phyloP scores from a whole-genome alignment of 2,329 filamentous ascomycete species.

The Ophiognomonia clavigignenti-juglandacearum region DNA sequence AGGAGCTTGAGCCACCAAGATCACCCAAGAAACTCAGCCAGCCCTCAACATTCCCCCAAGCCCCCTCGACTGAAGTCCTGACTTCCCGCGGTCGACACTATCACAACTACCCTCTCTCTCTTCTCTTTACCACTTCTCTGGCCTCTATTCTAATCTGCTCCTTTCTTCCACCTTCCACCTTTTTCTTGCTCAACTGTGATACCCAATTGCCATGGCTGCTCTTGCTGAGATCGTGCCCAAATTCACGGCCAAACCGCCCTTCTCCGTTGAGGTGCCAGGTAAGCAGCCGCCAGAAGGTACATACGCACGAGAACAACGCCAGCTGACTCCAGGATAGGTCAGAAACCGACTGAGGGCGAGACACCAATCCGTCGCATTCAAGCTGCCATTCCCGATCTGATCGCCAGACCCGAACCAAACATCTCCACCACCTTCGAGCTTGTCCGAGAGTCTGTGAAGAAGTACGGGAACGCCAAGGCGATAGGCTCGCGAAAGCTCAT shows the following conservation, averaged over 20 bases:
- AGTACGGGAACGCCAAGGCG: slow-evolving; percentile 60
- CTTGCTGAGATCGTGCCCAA: slow-evolving; percentile 24
- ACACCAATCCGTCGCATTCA: slow-evolving; percentile 68
- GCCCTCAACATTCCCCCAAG: neutral
- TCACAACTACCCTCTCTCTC: too few relatives aligned
- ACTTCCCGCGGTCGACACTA: too few relatives aligned
- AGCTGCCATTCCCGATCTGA: slow-evolving; percentile 56
- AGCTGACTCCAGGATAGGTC: slow-evolving; percentile 25
- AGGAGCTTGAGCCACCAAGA: neutral
- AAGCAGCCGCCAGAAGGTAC: neutral
- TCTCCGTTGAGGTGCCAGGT: slow-evolving; percentile 61
- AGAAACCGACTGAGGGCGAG: slow-evolving; percentile 62
- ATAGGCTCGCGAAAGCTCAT: slow-evolving; percentile 69
- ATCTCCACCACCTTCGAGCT: slow-evolving; percentile 74
- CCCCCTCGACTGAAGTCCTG: too few relatives aligned
- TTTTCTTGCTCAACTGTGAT: slow-evolving; percentile 1
- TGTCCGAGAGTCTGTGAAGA: slow-evolving; percentile 59
- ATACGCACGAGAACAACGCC: neutral
- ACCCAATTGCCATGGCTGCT: slow-evolving; percentile 2
- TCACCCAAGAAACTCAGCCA: neutral
- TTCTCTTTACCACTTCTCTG: neutral
- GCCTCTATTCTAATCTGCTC: neutral
- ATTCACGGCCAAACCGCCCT: slow-evolving; percentile 57
- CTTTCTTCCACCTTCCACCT: neutral
- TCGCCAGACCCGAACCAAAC: slow-evolving; percentile 54